Conservation (phyloP, 345 rosid genomes). For the Sisymbrium altissimum region DNA sequence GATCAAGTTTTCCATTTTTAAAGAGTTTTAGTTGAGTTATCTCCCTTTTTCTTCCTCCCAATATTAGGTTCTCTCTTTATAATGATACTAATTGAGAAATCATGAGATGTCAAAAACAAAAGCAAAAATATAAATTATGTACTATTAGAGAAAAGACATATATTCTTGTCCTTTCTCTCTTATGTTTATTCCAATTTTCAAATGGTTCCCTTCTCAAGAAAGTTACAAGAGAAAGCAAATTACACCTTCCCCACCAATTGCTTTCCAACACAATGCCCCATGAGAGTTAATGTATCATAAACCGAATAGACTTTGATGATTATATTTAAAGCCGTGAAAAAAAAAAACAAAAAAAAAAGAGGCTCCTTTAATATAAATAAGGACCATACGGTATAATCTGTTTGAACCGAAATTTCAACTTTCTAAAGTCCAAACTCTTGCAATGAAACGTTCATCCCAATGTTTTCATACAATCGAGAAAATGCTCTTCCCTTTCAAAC, state of each 20-base stretch:
- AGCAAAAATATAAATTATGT: background rate
- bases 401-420: background rate
- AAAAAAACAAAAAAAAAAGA: background rate
- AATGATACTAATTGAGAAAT: background rate
- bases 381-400: background rate
- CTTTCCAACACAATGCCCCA: constrained; percentile 28
- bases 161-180: background rate
- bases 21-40: background rate
- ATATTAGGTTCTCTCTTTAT: background rate
- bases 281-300: background rate
- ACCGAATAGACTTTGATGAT: background rate
- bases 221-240: constrained; percentile 26
- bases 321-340: background rate
- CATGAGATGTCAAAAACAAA: background rate
- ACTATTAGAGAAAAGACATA: background rate
- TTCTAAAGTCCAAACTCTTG: background rate
- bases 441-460: background rate
- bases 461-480: background rate
- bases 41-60: background rate
- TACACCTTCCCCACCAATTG: constrained; percentile 29
- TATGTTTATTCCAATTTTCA: constrained; percentile 9
- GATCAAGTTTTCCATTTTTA: background rate
- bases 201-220: constrained; percentile 23
- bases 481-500: background rate
- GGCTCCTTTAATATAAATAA: background rate